A percentile compares a stretch with the other conserved stretches of the same genome.
Conservation (phyloP, 202 grass and related monocot genomes). For the Brachypodium distachyon region DNA sequence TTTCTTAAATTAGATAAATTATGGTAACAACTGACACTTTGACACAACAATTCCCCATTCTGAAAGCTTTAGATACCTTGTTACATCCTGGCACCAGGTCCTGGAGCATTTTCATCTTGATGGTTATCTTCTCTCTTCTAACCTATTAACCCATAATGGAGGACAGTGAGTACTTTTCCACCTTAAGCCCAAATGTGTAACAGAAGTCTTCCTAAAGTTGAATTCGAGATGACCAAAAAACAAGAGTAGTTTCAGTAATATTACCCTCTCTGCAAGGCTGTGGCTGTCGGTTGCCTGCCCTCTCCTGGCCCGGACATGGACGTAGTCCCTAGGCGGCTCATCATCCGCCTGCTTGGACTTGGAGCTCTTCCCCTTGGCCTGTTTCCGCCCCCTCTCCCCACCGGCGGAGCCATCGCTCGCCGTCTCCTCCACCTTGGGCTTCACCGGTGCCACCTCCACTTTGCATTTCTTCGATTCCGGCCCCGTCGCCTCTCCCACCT, state of each 20-base stretch:
- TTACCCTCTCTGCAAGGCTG: slow-evolving; percentile 96
- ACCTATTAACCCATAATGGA: slow-evolving; percentile 39
- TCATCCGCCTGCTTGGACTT: slow-evolving; percentile 34
- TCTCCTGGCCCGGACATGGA: slow-evolving; percentile 92
- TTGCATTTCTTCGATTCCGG: slow-evolving; percentile 46
- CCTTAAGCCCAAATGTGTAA: neutral
- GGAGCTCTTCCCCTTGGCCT: slow-evolving; percentile 49
- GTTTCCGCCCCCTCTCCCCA: slow-evolving; percentile 21
- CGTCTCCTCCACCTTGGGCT: slow-evolving; percentile 42
- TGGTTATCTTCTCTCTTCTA: slow-evolving; percentile 97
- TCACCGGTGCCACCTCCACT: neutral
- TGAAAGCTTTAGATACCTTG: slow-evolving; percentile 51
- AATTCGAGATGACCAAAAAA: neutral
- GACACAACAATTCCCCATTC: neutral
- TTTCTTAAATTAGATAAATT: slow-evolving; percentile 2
- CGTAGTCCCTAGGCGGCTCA: slow-evolving; percentile 79
- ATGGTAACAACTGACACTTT: neutral
- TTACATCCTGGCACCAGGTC: slow-evolving; percentile 96
- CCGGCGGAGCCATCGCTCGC: slow-evolving; percentile 27
- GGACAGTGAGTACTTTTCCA: neutral
- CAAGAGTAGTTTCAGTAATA: neutral
- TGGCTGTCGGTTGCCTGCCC: slow-evolving; percentile 94
- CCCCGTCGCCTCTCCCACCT: slow-evolving; percentile 36
- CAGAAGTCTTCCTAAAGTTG: no score
- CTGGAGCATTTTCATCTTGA: slow-evolving; percentile 93